Base-by-base conservation (phyloP, 2,329 filamentous ascomycete species). In the Parastagonospora nodorum region DNA sequence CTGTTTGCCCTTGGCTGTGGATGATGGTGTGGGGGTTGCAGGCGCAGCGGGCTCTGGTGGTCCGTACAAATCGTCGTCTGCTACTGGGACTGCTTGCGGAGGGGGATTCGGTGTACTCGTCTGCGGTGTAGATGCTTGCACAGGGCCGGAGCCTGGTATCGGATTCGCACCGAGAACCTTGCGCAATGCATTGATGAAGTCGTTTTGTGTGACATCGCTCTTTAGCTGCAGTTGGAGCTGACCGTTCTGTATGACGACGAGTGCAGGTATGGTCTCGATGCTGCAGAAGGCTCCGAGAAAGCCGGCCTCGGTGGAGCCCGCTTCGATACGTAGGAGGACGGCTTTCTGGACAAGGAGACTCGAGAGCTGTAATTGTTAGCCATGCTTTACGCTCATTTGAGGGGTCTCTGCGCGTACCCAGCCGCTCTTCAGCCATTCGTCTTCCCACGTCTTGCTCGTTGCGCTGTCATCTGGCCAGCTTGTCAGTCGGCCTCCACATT, bases 211-310 rank as follows among this genome's bases (percentile, higher is more conserved):
- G 8, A 83, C 80, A 8, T 86, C 88, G 1, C 84, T 77, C 32
- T 85, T 80, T 8, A 96, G 80, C 69, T 92, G 92, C 70, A 93
- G 88, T 65, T 88, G 86, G 11, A 96, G 77, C 55, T 89, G 83
- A 8, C 88, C 90, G 73, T 91, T 88, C 83, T 87, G 85, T 61
- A 96, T 92, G 15, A 95, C 78, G 12, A 96, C 82, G 8, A 96
- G 75, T 1, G 88, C 88, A 0, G 93, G 92, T n/a, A 85, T 85
- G 59, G 85, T 85, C 1, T 84, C 82, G n/a, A 96, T 78, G 0
- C 90, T 89, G 64, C 90, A 95, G 64, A 96, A 89, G 39, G 90
- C 89, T 8, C 87, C 83, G 11, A 97, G 79, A 65, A 91, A 95
- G 5, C 84, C 86, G 8, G 91, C 91, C 77, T 96, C 92, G 58